These are phyloP conservation scores for Neoboletus subvelutipes DNA, from an alignment of 768 basidiomycete genomes.

Conservation along the genomic window DNA sequence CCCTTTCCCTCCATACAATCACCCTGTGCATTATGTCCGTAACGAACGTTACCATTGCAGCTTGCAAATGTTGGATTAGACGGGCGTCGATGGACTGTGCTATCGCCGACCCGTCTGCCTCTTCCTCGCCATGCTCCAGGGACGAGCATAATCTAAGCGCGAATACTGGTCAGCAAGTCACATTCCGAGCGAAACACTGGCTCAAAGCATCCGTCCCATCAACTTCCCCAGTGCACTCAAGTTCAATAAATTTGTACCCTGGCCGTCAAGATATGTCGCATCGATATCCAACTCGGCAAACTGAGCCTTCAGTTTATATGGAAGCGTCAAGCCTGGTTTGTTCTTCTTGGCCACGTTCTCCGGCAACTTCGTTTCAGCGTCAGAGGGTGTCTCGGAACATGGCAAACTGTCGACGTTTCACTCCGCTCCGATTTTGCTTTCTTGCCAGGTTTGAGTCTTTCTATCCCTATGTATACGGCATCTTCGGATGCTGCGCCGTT, in stretches of 20 bases:
- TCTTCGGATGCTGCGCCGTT: slow-evolving; percentile 12
- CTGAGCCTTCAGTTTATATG: slow-evolving; percentile 42
- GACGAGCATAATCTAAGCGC: slow-evolving; percentile 29
- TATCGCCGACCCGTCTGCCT: slow-evolving; percentile 23
- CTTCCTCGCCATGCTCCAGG: slow-evolving; percentile 23
- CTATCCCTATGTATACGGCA: background rate
- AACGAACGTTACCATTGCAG: slow-evolving; percentile 50
- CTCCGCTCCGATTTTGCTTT: slow-evolving; percentile 8
- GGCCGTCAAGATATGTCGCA: slow-evolving; percentile 38
- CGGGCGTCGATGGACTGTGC: slow-evolving; percentile 46
- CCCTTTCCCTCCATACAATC: slow-evolving; percentile 58
- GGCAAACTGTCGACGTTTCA: slow-evolving; percentile 5
- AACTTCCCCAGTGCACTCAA: slow-evolving; percentile 35
- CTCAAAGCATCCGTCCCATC: slow-evolving; percentile 37
- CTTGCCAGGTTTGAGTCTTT: slow-evolving; percentile 42
- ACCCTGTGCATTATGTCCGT: slow-evolving; percentile 49
- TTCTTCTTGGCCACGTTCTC: slow-evolving; percentile 16
- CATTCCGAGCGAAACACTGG: background rate
- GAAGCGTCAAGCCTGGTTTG: slow-evolving; percentile 42
- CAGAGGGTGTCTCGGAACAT: slow-evolving; percentile 7
- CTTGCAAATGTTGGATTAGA: slow-evolving; percentile 46
- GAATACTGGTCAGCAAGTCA: background rate
- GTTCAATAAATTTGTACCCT: slow-evolving; percentile 46
- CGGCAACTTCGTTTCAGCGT: slow-evolving; percentile 4
- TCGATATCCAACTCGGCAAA: slow-evolving; percentile 48